phyloP scores from a whole-genome alignment of 345 rosid genomes.

The Populus nigra region DNA sequence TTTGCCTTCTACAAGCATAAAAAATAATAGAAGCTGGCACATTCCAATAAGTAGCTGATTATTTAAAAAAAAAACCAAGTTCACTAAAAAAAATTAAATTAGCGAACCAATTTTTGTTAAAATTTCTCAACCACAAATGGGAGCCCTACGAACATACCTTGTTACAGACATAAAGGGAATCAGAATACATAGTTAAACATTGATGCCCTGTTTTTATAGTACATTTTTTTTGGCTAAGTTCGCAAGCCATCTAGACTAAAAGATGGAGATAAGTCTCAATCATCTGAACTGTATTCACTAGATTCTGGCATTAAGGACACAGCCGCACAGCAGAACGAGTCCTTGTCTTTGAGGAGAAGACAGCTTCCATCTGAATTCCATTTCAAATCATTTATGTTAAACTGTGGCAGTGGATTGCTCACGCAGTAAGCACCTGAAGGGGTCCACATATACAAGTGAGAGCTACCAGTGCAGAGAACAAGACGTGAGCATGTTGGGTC shows the following conservation, averaged over 20 bases:
- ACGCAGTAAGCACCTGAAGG: slow-evolving; percentile 91
- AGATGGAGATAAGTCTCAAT: slow-evolving; percentile 28
- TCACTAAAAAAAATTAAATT: too few species aligned
- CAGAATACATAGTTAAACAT: neutral
- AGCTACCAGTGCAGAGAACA: slow-evolving; percentile 81
- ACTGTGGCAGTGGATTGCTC: slow-evolving; percentile 67
- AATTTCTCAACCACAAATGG: slow-evolving; percentile 5
- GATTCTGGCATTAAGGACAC: slow-evolving; percentile 69
- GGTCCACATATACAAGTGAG: slow-evolving; percentile 91
- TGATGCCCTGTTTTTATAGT: neutral
- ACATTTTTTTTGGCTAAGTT: neutral
- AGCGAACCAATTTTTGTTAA: too few species aligned
- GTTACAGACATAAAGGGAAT: neutral
- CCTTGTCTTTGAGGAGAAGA: slow-evolving; percentile 90
- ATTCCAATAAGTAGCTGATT: neutral
- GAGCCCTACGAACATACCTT: neutral
- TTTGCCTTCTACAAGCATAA: neutral
- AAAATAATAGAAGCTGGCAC: neutral
- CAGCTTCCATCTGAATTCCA: slow-evolving; percentile 93
- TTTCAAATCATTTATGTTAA: slow-evolving; percentile 69
- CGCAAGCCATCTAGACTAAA: neutral
- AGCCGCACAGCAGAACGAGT: slow-evolving; percentile 78
- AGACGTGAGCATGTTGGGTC: slow-evolving; percentile 83
- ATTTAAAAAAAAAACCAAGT: too few species aligned
- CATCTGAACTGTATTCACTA: slow-evolving; percentile 90